A percentile compares a stretch with the other conserved stretches of the same genome.
These are phyloP conservation scores for Gracilariopsis chorda DNA, from an alignment of 23 red algal species.

Conservation along the genomic window DNA sequence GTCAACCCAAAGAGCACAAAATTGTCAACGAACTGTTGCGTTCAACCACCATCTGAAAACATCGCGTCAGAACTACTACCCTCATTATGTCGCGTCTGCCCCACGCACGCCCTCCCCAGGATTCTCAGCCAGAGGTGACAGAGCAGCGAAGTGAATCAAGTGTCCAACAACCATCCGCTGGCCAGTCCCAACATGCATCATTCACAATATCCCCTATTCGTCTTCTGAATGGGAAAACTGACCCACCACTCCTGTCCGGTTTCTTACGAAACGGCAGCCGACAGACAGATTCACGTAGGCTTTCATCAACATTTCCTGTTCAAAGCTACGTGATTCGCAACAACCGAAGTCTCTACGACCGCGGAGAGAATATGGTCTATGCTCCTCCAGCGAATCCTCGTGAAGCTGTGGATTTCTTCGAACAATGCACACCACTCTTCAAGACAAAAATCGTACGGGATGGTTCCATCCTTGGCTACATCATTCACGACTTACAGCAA, in stretches of 20 bases:
- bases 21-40: too few species aligned
- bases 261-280: neutral
- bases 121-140: too few species aligned
- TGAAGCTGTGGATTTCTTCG: neutral
- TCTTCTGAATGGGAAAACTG: neutral
- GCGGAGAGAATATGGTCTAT: neutral
- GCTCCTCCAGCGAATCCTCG: neutral
- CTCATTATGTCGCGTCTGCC: too few species aligned
- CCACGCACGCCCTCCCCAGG: too few species aligned
- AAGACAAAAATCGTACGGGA: neutral
- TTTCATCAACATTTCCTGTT: neutral
- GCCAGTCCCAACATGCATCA: neutral
- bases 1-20: too few species aligned
- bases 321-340: slow-evolving; percentile 25
- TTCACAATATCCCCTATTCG: neutral
- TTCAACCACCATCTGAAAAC: too few species aligned
- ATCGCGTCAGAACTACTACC: too few species aligned
- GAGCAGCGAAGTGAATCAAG: too few species aligned
- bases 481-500: neutral
- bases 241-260: slow-evolving; percentile 4
- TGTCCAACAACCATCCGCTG: too few species aligned
- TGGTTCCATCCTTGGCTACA: neutral
- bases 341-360: neutral
- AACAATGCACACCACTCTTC: neutral
- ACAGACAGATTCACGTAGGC: neutral